Base-by-base conservation (phyloP, 2,329 filamentous ascomycete genomes). In the Ophiognomonia clavigignenti-juglandacearum region DNA sequence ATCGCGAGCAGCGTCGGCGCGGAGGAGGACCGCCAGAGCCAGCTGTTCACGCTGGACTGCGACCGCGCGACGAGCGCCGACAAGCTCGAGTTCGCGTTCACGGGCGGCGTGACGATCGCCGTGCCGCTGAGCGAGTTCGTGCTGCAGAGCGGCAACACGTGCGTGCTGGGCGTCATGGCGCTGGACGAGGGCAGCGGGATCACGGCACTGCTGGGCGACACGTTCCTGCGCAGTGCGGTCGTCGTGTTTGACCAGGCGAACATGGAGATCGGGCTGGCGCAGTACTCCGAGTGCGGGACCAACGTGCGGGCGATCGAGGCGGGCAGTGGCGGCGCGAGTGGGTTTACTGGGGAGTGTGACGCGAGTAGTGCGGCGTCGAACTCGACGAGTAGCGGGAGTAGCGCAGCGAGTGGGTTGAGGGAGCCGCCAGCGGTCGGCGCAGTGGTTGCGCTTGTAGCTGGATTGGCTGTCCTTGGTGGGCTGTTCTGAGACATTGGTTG, bases 1-100 rank as follows among this genome's bases (percentile, higher is more conserved):
- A 65, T 82, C 27, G 69, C 66, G 58, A 48, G 62, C 43, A 59
- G 69, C 56, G 50, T 80, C 7, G 70, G 69, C 45, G 72, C 76
- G 24, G 64, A 71, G 23, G 71, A 44, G 36, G 73, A 69, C 40
- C 38, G 60, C 2, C 52, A 63, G 24, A 56, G 65, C 14, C 69
- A 67, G 18, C 66, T 65, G 34, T 63, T 72, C 41, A 60, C 75
- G 34, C 65, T 78, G 19, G 64, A 68, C 29, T 70, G 69, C 51
- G 50, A 54, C 45, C 56, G 61, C 32, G 52, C 58, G 42, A 57
- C 61, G 8, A 7, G 4, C 31, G 53, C 59, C 50, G 65, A 63
- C 45, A 62, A 58, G 4, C 41, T 72, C 43, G 63, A 66, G 52
- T 72, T 68, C 35, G 59, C 59, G 29, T 72, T 72, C 53, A 64